Percentiles rank a stretch among this genome's conserved stretches.
phyloP scores from a whole-genome alignment of 2,329 filamentous ascomycete genomes.

The Lomentospora prolificans region DNA sequence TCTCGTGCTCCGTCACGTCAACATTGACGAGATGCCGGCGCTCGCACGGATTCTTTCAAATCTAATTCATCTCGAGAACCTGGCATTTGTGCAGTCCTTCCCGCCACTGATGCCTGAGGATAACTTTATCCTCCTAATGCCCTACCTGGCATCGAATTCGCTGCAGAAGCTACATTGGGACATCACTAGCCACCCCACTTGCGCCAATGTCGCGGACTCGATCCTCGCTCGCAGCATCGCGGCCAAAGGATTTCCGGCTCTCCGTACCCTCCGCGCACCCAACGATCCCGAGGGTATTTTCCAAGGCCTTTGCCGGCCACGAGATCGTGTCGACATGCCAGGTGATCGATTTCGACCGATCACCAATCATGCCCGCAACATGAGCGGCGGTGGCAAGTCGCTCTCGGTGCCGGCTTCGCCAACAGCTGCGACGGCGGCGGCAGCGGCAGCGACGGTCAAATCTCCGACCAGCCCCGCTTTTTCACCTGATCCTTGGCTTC shows the following conservation, averaged over 20 bases:
- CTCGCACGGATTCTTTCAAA: constrained; percentile 51
- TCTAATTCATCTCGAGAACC: constrained; percentile 35
- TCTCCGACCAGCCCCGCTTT: constrained; percentile 26
- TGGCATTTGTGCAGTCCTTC: constrained; percentile 45
- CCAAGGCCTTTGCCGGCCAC: constrained; percentile 58
- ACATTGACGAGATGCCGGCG: constrained; percentile 44
- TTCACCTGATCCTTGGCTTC: constrained; percentile 13
- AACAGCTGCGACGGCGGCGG: constrained; percentile 8
- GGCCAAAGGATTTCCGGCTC: constrained; percentile 50
- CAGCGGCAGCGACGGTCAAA: constrained; percentile 12
- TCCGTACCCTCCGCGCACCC: constrained; percentile 52
- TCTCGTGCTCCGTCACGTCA: constrained; percentile 46
- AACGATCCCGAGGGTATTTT: constrained; percentile 61
- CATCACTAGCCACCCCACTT: constrained; percentile 40
- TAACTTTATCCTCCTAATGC: constrained; percentile 50
- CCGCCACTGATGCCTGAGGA: constrained; percentile 45
- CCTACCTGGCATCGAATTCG: constrained; percentile 48
- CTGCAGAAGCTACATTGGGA: constrained; percentile 54
- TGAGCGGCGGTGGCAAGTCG: constrained; percentile 2
- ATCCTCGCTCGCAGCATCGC: constrained; percentile 55
- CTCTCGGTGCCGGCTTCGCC: background rate
- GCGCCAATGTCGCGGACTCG: constrained; percentile 42
- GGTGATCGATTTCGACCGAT: constrained; percentile 33
- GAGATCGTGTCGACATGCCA: constrained; percentile 41
- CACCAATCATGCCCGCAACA: constrained; percentile 5